phyloP scores from a whole-genome alignment of 163 green algal genomes.

The Scenedesmus sp. region DNA sequence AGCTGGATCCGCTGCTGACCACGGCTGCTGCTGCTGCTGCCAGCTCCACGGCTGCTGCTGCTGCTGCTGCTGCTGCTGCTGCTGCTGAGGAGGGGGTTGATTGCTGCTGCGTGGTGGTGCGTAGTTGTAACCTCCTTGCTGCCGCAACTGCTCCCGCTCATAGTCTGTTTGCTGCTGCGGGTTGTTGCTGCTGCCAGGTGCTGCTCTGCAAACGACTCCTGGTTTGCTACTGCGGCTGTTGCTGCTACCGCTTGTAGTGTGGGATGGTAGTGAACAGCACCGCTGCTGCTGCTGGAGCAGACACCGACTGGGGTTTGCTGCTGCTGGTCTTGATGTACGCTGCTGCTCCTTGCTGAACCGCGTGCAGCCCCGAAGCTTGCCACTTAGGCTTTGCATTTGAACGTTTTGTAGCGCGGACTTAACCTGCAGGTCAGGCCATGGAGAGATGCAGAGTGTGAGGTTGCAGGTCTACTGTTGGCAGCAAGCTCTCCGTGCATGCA shows the following conservation, averaged over 20 bases:
- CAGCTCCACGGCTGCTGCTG: constrained; percentile 29
- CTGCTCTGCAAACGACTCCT: not conserved
- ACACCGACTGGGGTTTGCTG: not conserved
- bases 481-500: not conserved
- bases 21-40: constrained; percentile 48
- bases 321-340: not conserved
- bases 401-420: not conserved
- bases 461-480: not conserved
- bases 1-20: not conserved
- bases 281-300: not conserved
- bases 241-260: not conserved
- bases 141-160: constrained; percentile 10
- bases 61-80: constrained; percentile 33
- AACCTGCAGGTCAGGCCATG: not conserved
- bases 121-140: constrained; percentile 41
- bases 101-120: constrained; percentile 31
- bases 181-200: not conserved
- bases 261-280: not conserved
- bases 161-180: constrained; percentile 30
- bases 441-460: not conserved
- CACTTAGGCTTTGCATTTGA: not conserved
- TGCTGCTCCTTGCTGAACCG: not conserved
- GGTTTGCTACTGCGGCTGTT: not conserved
- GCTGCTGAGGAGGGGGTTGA: not conserved
- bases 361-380: not conserved